A percentile compares a stretch with the other conserved stretches of the same genome.
Evolutionary conservation across 2,329 filamentous ascomycete genomes (phyloP).

Genomic region (Botrytis elliptica): DNA sequence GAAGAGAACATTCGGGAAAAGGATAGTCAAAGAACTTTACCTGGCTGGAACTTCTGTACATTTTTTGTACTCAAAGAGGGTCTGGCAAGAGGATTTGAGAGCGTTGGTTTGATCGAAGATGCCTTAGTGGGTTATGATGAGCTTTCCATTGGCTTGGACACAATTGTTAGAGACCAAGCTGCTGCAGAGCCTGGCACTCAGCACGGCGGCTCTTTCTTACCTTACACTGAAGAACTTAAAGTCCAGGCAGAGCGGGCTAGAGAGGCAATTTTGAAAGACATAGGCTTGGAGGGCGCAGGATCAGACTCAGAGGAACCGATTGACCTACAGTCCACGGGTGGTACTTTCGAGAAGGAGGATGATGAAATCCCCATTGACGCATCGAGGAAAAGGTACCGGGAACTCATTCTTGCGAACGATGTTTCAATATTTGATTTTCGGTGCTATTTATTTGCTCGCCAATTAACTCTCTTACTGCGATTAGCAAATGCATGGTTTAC

Average conservation of each 20-base stretch:
- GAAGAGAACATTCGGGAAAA: constrained; percentile 97
- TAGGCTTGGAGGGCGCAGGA: constrained; percentile 42
- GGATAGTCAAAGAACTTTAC: constrained; percentile 79
- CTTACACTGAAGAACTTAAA: constrained; percentile 72
- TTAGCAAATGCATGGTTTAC: constrained; percentile 73
- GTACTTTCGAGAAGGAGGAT: constrained; percentile 41
- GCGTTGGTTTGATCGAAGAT: constrained; percentile 92
- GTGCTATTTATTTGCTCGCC: constrained; percentile 88
- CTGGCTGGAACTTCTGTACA: constrained; percentile 98
- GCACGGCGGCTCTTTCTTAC: constrained; percentile 70
- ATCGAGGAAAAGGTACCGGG: constrained; percentile 78
- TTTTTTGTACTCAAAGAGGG: constrained; percentile 99
- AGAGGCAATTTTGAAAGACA: constrained; percentile 42
- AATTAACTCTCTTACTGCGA: constrained; percentile 77
- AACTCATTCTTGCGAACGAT: constrained; percentile 89
- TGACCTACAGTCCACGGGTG: constrained; percentile 49
- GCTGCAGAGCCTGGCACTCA: constrained; percentile 57
- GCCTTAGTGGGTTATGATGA: constrained; percentile 94
- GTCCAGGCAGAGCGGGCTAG: constrained; percentile 55
- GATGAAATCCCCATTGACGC: constrained; percentile 62
- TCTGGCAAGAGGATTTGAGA: constrained; percentile 89
- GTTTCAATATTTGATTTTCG: constrained; percentile 96
- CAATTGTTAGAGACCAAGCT: constrained; percentile 73
- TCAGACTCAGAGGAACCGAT: constrained; percentile 44
- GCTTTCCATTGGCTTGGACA: constrained; percentile 81